Percentiles rank a stretch among this genome's conserved stretches.
Conservation (phyloP, 2,329 filamentous ascomycete species). For the Triangularia verruculosa region DNA sequence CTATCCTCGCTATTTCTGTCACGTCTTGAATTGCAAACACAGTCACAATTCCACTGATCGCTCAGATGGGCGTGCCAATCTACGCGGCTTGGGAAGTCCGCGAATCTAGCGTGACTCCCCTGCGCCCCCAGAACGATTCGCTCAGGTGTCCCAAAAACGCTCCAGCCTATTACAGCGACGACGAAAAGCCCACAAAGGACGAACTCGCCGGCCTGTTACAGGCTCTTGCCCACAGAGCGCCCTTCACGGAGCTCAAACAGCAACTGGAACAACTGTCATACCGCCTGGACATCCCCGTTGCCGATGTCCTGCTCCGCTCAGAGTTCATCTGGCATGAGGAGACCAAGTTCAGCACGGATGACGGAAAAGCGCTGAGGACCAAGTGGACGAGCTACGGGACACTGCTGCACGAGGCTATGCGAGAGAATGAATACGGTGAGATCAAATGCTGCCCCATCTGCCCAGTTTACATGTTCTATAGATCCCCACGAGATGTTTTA, state of each 20-base stretch:
- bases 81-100: too few species aligned
- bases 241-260: neutral
- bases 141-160: neutral
- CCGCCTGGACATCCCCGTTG: neutral
- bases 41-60: neutral
- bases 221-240: neutral
- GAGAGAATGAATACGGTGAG: neutral
- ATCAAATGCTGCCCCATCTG: neutral
- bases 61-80: neutral
- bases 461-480: neutral
- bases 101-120: neutral
- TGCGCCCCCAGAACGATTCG: neutral
- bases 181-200: neutral
- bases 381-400: neutral
- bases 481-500: too few species aligned
- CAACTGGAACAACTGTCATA: neutral
- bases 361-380: neutral
- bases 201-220: neutral
- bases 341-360: neutral
- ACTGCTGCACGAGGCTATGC: neutral
- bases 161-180: neutral
- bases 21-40: too few species aligned
- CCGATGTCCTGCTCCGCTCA: neutral
- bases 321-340: neutral
- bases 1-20: too few species aligned